Percentiles rank a stretch among this genome's conserved stretches.
Evolutionary conservation across 2,329 filamentous ascomycete genomes (phyloP).

Genomic region (Cryoendolithus antarcticus): DNA sequence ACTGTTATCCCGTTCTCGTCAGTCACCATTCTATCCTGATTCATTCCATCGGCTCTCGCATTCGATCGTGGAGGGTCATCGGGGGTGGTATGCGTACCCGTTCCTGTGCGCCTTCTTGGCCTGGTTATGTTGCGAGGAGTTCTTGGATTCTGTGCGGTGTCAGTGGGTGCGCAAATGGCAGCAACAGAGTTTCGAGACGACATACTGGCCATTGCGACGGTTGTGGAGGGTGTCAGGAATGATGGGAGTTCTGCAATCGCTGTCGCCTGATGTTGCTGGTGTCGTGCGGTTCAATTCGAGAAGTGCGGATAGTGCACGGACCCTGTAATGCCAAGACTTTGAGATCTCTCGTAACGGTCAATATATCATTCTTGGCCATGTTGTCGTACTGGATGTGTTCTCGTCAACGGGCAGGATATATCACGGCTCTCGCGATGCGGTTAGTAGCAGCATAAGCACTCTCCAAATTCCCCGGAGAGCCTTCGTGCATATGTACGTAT

Average conservation of each 20-base stretch:
- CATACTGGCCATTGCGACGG: slow-evolving; percentile 57
- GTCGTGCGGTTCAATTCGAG: no score
- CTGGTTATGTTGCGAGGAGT: slow-evolving; percentile 99
- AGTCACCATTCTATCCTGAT: slow-evolving; percentile 2
- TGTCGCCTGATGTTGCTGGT: no score
- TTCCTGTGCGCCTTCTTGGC: slow-evolving; percentile 98
- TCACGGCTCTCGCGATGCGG: no score
- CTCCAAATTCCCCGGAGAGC: no score
- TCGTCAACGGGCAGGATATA: no score
- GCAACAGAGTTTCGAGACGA: slow-evolving; percentile 16
- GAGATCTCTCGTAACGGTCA: no score
- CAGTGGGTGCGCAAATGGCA: slow-evolving; percentile 5
- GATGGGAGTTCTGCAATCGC: background rate
- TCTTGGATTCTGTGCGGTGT: slow-evolving; percentile 76
- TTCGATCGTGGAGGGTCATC: slow-evolving; percentile 2
- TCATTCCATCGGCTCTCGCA: slow-evolving; percentile 1
- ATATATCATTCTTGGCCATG: no score
- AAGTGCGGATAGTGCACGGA: no score
- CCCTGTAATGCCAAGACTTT: no score
- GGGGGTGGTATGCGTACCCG: slow-evolving; percentile 54
- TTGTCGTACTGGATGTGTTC: no score
- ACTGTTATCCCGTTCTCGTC: slow-evolving; percentile 38
- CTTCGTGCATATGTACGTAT: no score
- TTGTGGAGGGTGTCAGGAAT: background rate
- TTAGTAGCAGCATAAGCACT: no score